Conservation (phyloP, 352 stramenopile genomes). For the Aphanomyces cochlioides region DNA sequence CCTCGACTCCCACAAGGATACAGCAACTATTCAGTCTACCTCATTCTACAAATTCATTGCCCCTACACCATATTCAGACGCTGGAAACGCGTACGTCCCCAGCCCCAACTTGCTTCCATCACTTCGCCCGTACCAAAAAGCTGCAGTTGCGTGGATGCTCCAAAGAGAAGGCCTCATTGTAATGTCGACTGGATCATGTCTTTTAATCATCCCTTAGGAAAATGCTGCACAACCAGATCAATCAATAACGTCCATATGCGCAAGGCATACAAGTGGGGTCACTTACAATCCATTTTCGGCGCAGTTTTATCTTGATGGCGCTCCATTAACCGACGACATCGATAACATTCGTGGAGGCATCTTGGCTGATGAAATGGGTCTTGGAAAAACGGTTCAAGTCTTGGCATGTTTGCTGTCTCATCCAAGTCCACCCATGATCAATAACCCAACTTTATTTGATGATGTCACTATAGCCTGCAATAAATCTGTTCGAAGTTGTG, state of each 20-base stretch:
- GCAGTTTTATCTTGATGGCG: background rate
- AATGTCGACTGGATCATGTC: no score
- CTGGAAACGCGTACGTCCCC: constrained; percentile 4
- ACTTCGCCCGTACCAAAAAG: constrained; percentile 53
- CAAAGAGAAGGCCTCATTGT: constrained; percentile 23
- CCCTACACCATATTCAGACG: constrained; percentile 29
- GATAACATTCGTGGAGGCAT: constrained; percentile 67
- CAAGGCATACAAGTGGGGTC: background rate
- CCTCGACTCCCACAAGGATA: constrained; percentile 32
- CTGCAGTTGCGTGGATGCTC: constrained; percentile 62
- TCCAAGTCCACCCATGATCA: constrained; percentile 36
- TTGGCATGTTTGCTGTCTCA: constrained; percentile 44
- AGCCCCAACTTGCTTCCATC: constrained; percentile 55
- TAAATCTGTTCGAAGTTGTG: constrained; percentile 38
- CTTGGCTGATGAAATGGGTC: constrained; percentile 91
- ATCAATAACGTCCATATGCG: no score
- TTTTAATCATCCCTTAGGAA: no score
- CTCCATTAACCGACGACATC: constrained; percentile 23
- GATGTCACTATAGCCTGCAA: background rate
- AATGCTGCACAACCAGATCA: no score
- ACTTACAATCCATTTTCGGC: constrained; percentile 42
- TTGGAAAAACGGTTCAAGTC: constrained; percentile 85
- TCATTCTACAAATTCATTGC: constrained; percentile 39
- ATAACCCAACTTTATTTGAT: constrained; percentile 1
- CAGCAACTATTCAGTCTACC: constrained; percentile 23